A percentile compares a stretch with the other conserved stretches of the same genome.
Conservation (phyloP, 768 basidiomycete species). For the Tubosaeta sp. region DNA sequence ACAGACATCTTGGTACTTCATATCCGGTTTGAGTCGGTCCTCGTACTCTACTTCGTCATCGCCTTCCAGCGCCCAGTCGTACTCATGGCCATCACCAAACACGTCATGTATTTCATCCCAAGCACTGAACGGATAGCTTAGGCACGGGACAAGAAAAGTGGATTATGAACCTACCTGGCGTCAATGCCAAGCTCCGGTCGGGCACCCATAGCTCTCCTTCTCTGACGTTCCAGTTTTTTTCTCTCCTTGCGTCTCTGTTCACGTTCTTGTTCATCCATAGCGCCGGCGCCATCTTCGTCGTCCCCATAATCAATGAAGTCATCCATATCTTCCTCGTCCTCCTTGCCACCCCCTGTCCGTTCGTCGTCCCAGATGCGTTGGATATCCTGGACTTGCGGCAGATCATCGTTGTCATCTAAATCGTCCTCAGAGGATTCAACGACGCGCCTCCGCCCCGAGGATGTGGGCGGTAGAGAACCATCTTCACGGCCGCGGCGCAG, state of each 20-base stretch:
- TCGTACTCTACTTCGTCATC: conserved; percentile 58
- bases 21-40: conserved; percentile 58
- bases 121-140: conserved; percentile 48
- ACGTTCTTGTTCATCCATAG: conserved; percentile 70
- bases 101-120: conserved; percentile 97
- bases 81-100: conserved; percentile 95
- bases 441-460: conserved; percentile 53
- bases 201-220: conserved; percentile 59
- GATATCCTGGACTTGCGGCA: conserved; percentile 53
- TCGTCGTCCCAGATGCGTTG: conserved; percentile 82
- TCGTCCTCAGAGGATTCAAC: conserved; percentile 79
- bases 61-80: conserved; percentile 88
- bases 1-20: conserved; percentile 80
- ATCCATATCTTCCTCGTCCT: conserved; percentile 63
- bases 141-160: neutral
- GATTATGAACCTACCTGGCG: conserved; percentile 56
- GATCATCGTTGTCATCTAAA: conserved; percentile 49
- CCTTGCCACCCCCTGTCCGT: conserved; percentile 39
- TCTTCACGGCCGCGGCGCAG: conserved; percentile 72
- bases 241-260: conserved; percentile 71
- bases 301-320: conserved; percentile 78
- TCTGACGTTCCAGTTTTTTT: conserved; percentile 56
- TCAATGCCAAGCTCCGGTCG: conserved; percentile 78
- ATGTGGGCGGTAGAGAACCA: conserved; percentile 60
- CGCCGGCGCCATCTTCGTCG: conserved; percentile 77